Conservation (phyloP, 345 rosid species). For the Capsella bursapastoris region DNA sequence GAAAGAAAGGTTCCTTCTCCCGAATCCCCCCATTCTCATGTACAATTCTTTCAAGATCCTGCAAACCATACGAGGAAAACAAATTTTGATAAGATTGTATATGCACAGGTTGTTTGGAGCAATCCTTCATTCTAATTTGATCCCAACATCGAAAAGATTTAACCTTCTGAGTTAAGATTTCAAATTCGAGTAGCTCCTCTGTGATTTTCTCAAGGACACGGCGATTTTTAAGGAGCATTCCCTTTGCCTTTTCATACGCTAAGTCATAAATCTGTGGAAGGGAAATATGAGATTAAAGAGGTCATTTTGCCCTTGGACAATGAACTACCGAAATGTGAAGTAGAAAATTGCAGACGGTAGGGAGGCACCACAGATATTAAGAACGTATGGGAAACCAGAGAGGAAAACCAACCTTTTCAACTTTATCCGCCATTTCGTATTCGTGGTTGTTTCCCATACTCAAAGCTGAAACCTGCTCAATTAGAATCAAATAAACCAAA, state of each 20-base stretch:
- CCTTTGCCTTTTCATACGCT: slow-evolving; percentile 79
- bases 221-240: slow-evolving; percentile 73
- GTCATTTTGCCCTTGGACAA: slow-evolving; percentile 26
- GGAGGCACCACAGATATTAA: slow-evolving; percentile 4
- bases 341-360: not conserved
- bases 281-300: slow-evolving; percentile 18
- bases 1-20: slow-evolving; percentile 87
- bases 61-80: slow-evolving; percentile 31
- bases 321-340: slow-evolving; percentile 21
- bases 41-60: slow-evolving; percentile 81
- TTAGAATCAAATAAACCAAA: slow-evolving; percentile 30
- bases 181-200: slow-evolving; percentile 86
- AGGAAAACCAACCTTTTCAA: slow-evolving; percentile 66
- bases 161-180: slow-evolving; percentile 91
- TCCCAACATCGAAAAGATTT: slow-evolving; percentile 25
- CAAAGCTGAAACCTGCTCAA: slow-evolving; percentile 66
- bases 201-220: slow-evolving; percentile 82
- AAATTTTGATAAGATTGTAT: slow-evolving; percentile 4
- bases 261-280: slow-evolving; percentile 71
- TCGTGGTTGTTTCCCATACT: slow-evolving; percentile 89
- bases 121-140: slow-evolving; percentile 10
- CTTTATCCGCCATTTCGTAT: slow-evolving; percentile 86
- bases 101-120: slow-evolving; percentile 20
- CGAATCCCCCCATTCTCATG: slow-evolving; percentile 61
- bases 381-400: slow-evolving; percentile 20